Evolutionary conservation across 2,329 filamentous ascomycete species (phyloP).

Genomic region (Paecilomyces sp.): DNA sequence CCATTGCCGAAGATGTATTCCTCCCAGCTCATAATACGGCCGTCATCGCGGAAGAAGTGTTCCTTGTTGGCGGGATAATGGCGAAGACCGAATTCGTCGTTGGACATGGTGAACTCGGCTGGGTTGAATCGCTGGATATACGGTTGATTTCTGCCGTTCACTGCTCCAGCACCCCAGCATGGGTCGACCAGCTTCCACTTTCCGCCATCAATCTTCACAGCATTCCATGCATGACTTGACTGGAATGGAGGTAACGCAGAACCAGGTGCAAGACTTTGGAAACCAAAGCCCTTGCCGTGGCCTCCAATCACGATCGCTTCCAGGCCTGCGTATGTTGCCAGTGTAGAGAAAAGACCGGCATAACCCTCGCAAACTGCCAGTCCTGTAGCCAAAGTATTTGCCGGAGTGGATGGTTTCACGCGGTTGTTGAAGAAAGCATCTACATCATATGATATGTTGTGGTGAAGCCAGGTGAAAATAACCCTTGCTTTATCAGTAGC

Average conservation of each 20-base stretch:
- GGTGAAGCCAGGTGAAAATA: conserved; percentile 92
- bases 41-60: conserved; percentile 70
- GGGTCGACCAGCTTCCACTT: conserved; percentile 87
- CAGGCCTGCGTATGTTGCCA: conserved; percentile 73
- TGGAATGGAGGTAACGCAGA: conserved; percentile 58
- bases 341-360: conserved; percentile 69
- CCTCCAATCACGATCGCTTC: conserved; percentile 68
- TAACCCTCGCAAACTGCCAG: conserved; percentile 90
- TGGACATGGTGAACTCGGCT: conserved; percentile 53
- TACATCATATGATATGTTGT: conserved; percentile 84
- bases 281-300: conserved; percentile 81
- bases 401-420: conserved; percentile 60
- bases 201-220: conserved; percentile 75
- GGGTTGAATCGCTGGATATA: conserved; percentile 67
- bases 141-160: conserved; percentile 46
- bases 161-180: conserved; percentile 83
- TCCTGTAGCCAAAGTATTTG: conserved; percentile 67
- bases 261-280: conserved; percentile 55
- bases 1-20: conserved; percentile 66
- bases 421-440: conserved; percentile 68
- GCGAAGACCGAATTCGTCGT: conserved; percentile 71
- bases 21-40: conserved; percentile 64
- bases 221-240: conserved; percentile 83
- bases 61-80: conserved; percentile 68
- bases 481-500: conserved; percentile 84